Percentiles rank a stretch among this genome's conserved stretches.
Conservation (phyloP, 306 rosid genomes). For the Hippophae gyantsensis region DNA sequence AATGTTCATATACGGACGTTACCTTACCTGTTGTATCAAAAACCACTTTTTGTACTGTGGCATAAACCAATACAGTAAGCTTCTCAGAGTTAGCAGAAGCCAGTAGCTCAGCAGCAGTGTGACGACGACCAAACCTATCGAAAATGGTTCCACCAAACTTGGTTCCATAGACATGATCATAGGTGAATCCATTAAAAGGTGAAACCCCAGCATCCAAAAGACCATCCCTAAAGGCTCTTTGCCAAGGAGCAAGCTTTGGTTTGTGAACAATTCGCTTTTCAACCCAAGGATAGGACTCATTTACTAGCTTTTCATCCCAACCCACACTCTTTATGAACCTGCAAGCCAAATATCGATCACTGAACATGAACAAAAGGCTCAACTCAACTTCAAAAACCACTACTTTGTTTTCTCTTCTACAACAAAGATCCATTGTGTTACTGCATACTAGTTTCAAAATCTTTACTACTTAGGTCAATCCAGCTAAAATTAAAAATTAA, state of each 20-base stretch:
- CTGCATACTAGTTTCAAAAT: too few species aligned
- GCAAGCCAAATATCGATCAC: conserved; percentile 23
- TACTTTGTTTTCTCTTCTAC: too few species aligned
- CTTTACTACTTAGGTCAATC: too few species aligned
- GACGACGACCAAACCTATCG: conserved; percentile 70
- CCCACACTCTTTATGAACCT: conserved; percentile 60
- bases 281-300: conserved; percentile 72
- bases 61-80: conserved; percentile 60
- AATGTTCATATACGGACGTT: not conserved
- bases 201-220: conserved; percentile 66
- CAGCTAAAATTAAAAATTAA: too few species aligned
- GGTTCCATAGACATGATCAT: conserved; percentile 82
- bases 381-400: not conserved
- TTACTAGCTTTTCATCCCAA: conserved; percentile 71
- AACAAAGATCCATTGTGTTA: too few species aligned
- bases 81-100: conserved; percentile 51
- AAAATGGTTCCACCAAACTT: conserved; percentile 93
- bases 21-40: conserved; percentile 48
- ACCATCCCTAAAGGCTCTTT: conserved; percentile 61
- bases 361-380: not conserved
- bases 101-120: conserved; percentile 78
- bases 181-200: conserved; percentile 91
- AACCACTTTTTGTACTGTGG: conserved; percentile 73
- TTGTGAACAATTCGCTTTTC: conserved; percentile 78
- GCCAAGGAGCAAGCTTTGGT: conserved; percentile 48